Conservation (phyloP, 495 filamentous ascomycete genomes). For the Penicillium chermesinum region DNA sequence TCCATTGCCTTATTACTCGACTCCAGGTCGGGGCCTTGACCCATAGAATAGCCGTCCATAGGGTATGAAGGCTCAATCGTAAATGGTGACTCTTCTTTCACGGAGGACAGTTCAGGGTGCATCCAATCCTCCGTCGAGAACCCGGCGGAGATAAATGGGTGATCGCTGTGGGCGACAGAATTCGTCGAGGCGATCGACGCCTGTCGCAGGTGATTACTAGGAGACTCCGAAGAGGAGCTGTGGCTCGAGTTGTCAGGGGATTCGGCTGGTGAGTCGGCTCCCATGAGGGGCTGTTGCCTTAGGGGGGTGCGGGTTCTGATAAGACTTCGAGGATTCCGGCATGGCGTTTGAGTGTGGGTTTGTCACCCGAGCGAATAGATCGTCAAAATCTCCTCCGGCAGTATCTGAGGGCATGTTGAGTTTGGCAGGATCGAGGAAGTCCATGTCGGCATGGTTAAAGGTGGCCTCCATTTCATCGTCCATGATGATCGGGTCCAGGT, state of each 20-base stretch:
- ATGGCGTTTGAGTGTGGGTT: slow-evolving; percentile 25
- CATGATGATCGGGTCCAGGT: slow-evolving; percentile 42
- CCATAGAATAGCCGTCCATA: slow-evolving; percentile 29
- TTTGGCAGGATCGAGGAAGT: slow-evolving; percentile 37
- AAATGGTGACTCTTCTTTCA: slow-evolving; percentile 39
- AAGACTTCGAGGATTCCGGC: slow-evolving; percentile 29
- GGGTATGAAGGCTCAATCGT: slow-evolving; percentile 34
- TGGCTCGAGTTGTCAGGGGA: slow-evolving; percentile 41
- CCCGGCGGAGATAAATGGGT: slow-evolving; percentile 29
- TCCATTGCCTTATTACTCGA: slow-evolving; percentile 59
- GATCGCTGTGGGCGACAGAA: slow-evolving; percentile 39
- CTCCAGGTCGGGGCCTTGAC: slow-evolving; percentile 39
- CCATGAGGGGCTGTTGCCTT: slow-evolving; percentile 29
- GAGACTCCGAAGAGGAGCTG: slow-evolving; percentile 43
- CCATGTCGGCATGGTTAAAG: slow-evolving; percentile 39
- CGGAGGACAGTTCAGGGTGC: slow-evolving; percentile 33
- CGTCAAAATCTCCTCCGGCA: slow-evolving; percentile 42
- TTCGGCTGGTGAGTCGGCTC: slow-evolving; percentile 40
- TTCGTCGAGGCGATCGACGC: slow-evolving; percentile 37
- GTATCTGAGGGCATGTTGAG: slow-evolving; percentile 33
- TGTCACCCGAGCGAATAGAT: slow-evolving; percentile 34
- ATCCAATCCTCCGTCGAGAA: slow-evolving; percentile 40
- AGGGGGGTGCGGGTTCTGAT: slow-evolving; percentile 33
- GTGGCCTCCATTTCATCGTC: slow-evolving; percentile 44
- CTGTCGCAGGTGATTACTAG: slow-evolving; percentile 37